These are phyloP conservation scores for Exophiala alcalophila DNA, from an alignment of 2,329 filamentous ascomycete species.

Conservation along the genomic window DNA sequence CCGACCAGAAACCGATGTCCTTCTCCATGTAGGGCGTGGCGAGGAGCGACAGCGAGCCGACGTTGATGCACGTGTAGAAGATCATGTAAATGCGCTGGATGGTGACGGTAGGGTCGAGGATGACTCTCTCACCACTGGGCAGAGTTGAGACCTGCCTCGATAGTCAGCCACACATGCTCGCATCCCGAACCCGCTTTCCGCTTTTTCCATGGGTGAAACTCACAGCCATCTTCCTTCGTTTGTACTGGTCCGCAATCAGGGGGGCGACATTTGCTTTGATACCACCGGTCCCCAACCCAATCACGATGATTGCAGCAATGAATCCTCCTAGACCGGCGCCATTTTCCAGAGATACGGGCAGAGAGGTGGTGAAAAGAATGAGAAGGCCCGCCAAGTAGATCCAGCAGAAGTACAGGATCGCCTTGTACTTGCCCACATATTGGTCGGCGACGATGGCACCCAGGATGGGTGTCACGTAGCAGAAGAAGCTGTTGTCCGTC, in stretches of 20 bases:
- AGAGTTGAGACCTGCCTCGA: constrained; percentile 39
- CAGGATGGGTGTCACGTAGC: constrained; percentile 57
- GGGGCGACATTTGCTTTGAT: constrained; percentile 66
- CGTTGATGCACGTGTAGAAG: constrained; percentile 71
- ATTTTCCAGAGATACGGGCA: constrained; percentile 50
- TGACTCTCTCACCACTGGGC: constrained; percentile 53
- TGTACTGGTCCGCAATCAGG: constrained; percentile 65
- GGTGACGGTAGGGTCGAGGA: constrained; percentile 65
- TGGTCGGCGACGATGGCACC: constrained; percentile 60
- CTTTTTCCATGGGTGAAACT: neutral
- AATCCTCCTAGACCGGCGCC: constrained; percentile 56
- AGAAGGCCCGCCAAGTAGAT: constrained; percentile 59
- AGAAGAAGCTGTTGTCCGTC: constrained; percentile 56
- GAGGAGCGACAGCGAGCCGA: constrained; percentile 67
- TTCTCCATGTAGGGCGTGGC: constrained; percentile 67
- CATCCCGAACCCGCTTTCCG: neutral
- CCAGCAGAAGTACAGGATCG: constrained; percentile 55
- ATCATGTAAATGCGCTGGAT: constrained; percentile 70
- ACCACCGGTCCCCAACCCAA: constrained; percentile 65
- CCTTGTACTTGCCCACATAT: constrained; percentile 60
- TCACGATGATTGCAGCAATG: constrained; percentile 57
- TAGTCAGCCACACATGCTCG: too few relatives aligned
- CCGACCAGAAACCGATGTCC: constrained; percentile 64
- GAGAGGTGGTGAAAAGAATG: constrained; percentile 55
- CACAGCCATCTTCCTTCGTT: constrained; percentile 51